These are phyloP conservation scores for Besnoitia besnoiti DNA, from an alignment of 169 alveolate genomes.

Conservation along the genomic window DNA sequence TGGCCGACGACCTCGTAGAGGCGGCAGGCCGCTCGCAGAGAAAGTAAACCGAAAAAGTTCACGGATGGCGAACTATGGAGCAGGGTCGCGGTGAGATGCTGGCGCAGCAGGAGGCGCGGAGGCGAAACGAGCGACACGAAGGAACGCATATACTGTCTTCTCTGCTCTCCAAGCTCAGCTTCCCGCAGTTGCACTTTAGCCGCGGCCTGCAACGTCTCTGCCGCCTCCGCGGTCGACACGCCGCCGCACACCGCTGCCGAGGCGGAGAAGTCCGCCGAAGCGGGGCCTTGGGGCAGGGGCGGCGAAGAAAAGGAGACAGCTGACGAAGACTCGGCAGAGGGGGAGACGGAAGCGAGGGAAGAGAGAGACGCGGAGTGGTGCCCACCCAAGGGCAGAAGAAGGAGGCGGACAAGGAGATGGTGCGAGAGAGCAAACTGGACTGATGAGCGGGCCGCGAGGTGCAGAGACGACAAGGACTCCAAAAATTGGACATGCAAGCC, in stretches of 20 bases:
- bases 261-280: background rate
- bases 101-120: background rate
- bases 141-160: background rate
- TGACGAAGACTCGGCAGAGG: background rate
- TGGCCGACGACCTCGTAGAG: background rate
- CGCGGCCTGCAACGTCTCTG: background rate
- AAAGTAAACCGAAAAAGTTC: conserved; percentile 6
- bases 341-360: background rate
- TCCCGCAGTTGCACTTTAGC: background rate
- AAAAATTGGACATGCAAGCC: background rate
- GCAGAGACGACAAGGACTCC: background rate
- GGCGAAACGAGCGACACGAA: background rate
- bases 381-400: background rate
- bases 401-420: background rate
- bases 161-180: background rate
- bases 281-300: background rate
- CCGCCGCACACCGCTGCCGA: background rate
- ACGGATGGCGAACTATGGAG: background rate
- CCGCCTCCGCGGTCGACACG: background rate
- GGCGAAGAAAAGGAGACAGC: background rate
- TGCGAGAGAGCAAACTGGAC: conserved; percentile 21
- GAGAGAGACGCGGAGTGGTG: background rate
- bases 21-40: background rate
- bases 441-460: background rate
- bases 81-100: conserved; percentile 2